Base-by-base conservation (phyloP, 495 filamentous ascomycete species). In the Choiromyces venosus region DNA sequence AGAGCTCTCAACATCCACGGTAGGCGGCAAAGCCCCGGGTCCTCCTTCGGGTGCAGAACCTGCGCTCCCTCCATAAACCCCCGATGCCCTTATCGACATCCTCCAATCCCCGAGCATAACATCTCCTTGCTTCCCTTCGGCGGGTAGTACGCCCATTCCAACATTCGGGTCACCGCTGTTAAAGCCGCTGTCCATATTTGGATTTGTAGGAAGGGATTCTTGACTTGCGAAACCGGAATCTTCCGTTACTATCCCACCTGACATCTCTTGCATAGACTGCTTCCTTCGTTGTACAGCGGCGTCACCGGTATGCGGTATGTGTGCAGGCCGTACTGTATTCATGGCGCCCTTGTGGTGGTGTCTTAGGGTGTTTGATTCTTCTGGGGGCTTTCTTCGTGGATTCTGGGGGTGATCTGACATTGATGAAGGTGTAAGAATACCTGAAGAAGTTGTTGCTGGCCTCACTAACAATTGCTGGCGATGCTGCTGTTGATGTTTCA, bases 311-410 rank as follows among this genome's bases (percentile, higher is more conserved):
- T 29, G 52, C 66, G 69, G 66, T 76, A 73, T 61, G 56, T 68
- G 71, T 77, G 74, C 42, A 72, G 35, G 61, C 64, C 37, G 68
- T 44, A 36, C 56, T 67, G 75, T 77, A 40, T 77, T 64, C 75
- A 77, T 77, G 67, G 75, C 66, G 40, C 65, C 56, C 44, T 77
- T 69, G 38, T 46, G 68, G 66, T 77, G 74, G 19, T 73, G 74
- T 61, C 76, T 61, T 77, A 77, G 67, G 33, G 74, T 72, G 52
- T 77, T 67, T 72, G 75, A 73, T 72, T 77, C 69, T 76, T 77
- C 74, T 66, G 69, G 75, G 65, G 75, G 52, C 56, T 74, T 77
- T 73, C 39, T 65, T 56, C 66, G 74, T 73, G 61, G 19, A 61
- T 77, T 61, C 67, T 67, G 75, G 69, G 75, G 66, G 69, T 77